phyloP scores from a whole-genome alignment of 2,329 filamentous ascomycete species.

The Pseudogymnoascus sp. region DNA sequence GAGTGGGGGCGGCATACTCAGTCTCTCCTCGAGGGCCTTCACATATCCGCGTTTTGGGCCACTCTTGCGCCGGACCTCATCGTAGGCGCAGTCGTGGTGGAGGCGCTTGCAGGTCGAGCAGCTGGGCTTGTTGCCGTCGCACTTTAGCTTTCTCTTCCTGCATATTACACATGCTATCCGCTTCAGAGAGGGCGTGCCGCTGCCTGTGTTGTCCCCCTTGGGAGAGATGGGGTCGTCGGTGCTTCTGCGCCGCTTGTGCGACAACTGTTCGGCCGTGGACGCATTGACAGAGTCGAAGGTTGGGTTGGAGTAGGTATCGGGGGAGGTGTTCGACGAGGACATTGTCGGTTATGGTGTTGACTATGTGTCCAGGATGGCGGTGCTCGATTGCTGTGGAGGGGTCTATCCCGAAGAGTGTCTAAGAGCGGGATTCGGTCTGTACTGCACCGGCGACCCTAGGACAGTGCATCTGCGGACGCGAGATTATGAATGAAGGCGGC shows the following conservation, averaged over 20 bases:
- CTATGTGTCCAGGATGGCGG: not conserved
- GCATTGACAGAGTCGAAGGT: constrained; percentile 35
- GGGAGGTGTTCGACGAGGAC: constrained; percentile 28
- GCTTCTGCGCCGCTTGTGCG: constrained; percentile 27
- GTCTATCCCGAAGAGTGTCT: not conserved
- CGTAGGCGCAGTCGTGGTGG: constrained; percentile 60
- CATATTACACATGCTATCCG: constrained; percentile 93
- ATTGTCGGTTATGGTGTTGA: constrained; percentile 17
- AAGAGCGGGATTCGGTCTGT: not conserved
- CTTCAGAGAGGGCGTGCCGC: constrained; percentile 69
- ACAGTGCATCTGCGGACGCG: not conserved
- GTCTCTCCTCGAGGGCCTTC: constrained; percentile 70
- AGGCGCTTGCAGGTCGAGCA: constrained; percentile 60
- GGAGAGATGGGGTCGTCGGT: constrained; percentile 28
- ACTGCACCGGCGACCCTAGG: not conserved
- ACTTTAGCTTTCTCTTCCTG: constrained; percentile 78
- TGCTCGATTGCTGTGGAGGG: not conserved
- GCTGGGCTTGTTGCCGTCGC: constrained; percentile 58
- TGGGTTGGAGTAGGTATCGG: constrained; percentile 51
- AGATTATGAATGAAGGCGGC: not conserved
- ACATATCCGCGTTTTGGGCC: constrained; percentile 67
- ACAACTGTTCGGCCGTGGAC: constrained; percentile 23
- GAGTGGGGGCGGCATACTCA: constrained; percentile 57
- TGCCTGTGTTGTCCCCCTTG: constrained; percentile 17
- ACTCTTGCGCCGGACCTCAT: constrained; percentile 64